These are phyloP conservation scores for Petunia hybrid DNA, from an alignment of 305 asterid species.

Conservation along the genomic window DNA sequence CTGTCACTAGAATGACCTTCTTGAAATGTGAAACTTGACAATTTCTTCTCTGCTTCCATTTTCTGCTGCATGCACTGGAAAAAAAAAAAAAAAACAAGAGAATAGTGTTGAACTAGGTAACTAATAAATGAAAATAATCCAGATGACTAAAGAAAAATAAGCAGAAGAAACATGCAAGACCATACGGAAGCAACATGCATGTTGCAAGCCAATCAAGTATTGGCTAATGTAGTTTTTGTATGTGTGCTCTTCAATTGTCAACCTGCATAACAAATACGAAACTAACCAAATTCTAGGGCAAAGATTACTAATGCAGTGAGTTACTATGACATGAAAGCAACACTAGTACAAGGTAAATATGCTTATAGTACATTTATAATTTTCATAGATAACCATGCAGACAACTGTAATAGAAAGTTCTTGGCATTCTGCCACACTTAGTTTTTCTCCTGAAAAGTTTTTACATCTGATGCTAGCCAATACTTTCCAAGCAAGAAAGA, in stretches of 20 bases:
- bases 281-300: not conserved
- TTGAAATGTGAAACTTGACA: slow-evolving; percentile 52
- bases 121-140: slow-evolving; percentile 27
- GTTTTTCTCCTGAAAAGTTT: not conserved
- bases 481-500: not conserved
- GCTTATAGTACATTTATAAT: not conserved
- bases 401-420: slow-evolving; percentile 10
- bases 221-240: not conserved
- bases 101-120: slow-evolving; percentile 24
- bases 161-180: slow-evolving; percentile 18
- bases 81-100: slow-evolving; percentile 44
- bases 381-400: not conserved
- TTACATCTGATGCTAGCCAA: not conserved
- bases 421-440: slow-evolving; percentile 5
- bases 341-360: not conserved
- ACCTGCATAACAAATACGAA: not conserved
- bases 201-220: too few relatives aligned
- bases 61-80: slow-evolving; percentile 79
- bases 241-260: not conserved
- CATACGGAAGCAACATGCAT: too few relatives aligned
- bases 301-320: not conserved
- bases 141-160: slow-evolving; percentile 30
- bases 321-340: not conserved
- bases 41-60: slow-evolving; percentile 64
- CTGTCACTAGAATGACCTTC: slow-evolving; percentile 65